Evolutionary conservation across 2,329 filamentous ascomycete species (phyloP).

Genomic region (Alternaria triticina): DNA sequence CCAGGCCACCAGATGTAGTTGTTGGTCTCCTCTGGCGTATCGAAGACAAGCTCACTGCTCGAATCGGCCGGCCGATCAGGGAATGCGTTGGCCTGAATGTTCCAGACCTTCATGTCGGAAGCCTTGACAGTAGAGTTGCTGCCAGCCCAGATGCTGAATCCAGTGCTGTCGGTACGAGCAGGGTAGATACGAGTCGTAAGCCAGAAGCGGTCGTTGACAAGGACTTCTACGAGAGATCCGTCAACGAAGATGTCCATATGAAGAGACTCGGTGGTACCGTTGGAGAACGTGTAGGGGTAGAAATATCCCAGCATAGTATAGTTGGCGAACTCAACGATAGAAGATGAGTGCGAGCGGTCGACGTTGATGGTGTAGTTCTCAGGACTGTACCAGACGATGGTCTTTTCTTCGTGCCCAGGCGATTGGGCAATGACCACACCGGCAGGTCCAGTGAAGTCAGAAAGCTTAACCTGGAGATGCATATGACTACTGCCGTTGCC

Average conservation of each 20-base stretch:
- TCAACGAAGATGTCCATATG: conserved; percentile 56
- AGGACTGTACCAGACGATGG: conserved; percentile 54
- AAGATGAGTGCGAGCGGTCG: conserved; percentile 52
- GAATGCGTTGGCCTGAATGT: conserved; percentile 49
- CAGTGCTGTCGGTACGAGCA: conserved; percentile 51
- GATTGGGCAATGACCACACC: conserved; percentile 54
- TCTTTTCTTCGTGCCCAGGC: conserved; percentile 53
- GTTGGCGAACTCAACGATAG: conserved; percentile 52
- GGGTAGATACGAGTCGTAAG: conserved; percentile 56
- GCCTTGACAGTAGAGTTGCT: conserved; percentile 47
- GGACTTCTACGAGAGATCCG: conserved; percentile 56
- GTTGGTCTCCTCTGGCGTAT: conserved; percentile 53
- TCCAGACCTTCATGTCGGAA: conserved; percentile 49
- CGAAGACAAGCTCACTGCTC: conserved; percentile 50
- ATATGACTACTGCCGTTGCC: conserved; percentile 47
- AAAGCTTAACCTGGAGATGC: conserved; percentile 50
- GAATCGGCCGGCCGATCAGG: conserved; percentile 51
- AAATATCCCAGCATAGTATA: conserved; percentile 55
- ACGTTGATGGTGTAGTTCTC: conserved; percentile 56
- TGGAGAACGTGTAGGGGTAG: conserved; percentile 51
- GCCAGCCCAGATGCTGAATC: conserved; percentile 52
- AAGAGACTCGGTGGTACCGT: conserved; percentile 48
- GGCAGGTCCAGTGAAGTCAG: conserved; percentile 48
- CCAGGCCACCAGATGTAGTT: conserved; percentile 57
- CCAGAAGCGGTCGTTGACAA: conserved; percentile 53